Percentiles rank a stretch among this genome's conserved stretches.
These are phyloP conservation scores for Moniliophthora roreri DNA, from an alignment of 1,284 basidiomycete genomes.

Conservation along the genomic window DNA sequence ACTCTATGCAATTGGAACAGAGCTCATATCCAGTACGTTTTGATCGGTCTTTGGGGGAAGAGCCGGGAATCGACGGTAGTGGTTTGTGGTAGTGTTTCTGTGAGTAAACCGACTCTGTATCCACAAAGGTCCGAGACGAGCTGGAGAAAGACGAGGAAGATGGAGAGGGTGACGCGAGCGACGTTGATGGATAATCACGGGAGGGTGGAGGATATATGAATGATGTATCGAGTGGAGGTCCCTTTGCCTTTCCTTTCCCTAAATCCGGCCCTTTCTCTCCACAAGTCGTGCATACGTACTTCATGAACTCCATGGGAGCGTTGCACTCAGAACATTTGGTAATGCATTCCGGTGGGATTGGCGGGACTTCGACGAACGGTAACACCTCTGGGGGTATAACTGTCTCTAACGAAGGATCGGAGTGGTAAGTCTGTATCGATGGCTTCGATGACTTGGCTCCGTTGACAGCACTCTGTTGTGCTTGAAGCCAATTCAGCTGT, in stretches of 20 bases:
- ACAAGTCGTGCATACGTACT: constrained; percentile 85
- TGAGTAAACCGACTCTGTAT: constrained; percentile 18
- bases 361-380: constrained; percentile 45
- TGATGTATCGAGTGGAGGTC: constrained; percentile 11
- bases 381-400: constrained; percentile 43
- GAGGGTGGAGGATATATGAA: constrained; percentile 18
- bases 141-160: constrained; percentile 35
- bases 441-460: constrained; percentile 16
- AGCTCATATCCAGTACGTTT: constrained; percentile 73
- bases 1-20: constrained; percentile 76
- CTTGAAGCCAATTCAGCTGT: constrained; percentile 59
- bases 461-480: constrained; percentile 39
- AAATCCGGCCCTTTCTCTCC: constrained; percentile 65
- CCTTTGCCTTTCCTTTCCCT: constrained; percentile 35
- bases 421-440: constrained; percentile 15
- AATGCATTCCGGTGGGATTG: constrained; percentile 62
- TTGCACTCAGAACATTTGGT: constrained; percentile 85
- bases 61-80: constrained; percentile 35
- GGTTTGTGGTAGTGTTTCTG: constrained; percentile 28
- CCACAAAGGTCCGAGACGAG: constrained; percentile 37
- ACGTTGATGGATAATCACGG: constrained; percentile 16
- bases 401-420: constrained; percentile 23
- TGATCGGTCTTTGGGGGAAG: constrained; percentile 24
- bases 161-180: constrained; percentile 16
- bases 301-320: constrained; percentile 68